phyloP scores from a whole-genome alignment of 306 rosid species.

The Dalbergia cochinchinensis region DNA sequence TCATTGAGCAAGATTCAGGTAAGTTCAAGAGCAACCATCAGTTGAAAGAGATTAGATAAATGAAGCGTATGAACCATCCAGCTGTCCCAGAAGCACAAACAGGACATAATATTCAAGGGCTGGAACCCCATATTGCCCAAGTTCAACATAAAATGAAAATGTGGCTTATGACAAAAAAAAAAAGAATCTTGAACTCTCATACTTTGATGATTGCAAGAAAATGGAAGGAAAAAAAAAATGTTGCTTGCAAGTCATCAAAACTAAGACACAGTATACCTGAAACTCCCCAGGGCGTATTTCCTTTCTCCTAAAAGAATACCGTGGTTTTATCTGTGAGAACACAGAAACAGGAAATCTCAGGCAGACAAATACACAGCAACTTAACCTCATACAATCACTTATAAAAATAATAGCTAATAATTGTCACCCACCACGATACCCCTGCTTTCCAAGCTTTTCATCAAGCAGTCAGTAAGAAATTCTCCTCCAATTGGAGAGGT shows the following conservation, averaged over 20 bases:
- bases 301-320: constrained; percentile 93
- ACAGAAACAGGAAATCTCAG: constrained; percentile 23
- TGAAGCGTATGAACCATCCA: neutral
- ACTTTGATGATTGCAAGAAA: constrained; percentile 19
- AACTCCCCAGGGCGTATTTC: constrained; percentile 96
- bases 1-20: constrained; percentile 12
- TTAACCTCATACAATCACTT: constrained; percentile 23
- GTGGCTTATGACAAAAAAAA: neutral
- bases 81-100: constrained; percentile 18
- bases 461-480: constrained; percentile 92
- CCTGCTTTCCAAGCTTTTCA: constrained; percentile 98
- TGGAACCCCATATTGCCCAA: neutral
- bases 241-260: constrained; percentile 2
- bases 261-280: constrained; percentile 70
- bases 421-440: constrained; percentile 75
- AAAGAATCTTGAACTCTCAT: neutral
- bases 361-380: constrained; percentile 23
- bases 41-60: constrained; percentile 16
- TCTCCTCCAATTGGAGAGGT: constrained; percentile 98
- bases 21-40: constrained; percentile 36
- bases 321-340: constrained; percentile 78
- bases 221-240: constrained; percentile 12
- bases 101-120: neutral
- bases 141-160: neutral
- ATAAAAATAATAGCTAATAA: constrained; percentile 29